Base-by-base conservation (phyloP, 805 yeast species). In the Yarrowia yakushimensis region DNA sequence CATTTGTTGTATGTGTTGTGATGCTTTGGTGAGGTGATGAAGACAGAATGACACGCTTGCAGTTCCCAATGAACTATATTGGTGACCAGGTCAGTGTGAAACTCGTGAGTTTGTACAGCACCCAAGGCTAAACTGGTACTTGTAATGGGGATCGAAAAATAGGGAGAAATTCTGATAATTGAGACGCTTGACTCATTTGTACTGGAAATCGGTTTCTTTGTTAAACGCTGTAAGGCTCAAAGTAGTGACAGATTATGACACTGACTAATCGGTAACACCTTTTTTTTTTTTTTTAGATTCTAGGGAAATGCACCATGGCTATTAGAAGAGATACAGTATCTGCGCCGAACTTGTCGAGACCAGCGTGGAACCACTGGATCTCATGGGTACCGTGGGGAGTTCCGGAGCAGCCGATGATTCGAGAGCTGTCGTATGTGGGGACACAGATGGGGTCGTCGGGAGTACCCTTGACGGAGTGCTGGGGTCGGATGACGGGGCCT, bases 361-460 rank as follows among this genome's bases (percentile, higher is more conserved):
- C 87, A 71, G 96, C 96, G 78, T 85, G 86, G 80, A 92, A 83
- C 97, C 97, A 93, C 86, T 85, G 84, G 68, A 90, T 84, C 71
- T 84, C 86, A 79, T 92, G 98, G 68, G 94, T 86, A 67, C 89
- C 96, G 64, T 91, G 96, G 73, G 96, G 97, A 69, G 89, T 36
- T 73, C 99, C 99, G 68, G 96, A 87, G 81, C 99, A 94, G 67
- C 98, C 99, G 72, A 94, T 92, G 75, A 90, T 93, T 81, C 97
- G 88, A 82, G 84, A 85, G 70, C 89, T 90, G 75, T 91, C 92
- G 77, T 89, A 92, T 63, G 96, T 85, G 74, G 96, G 96, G 64
- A 94, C 85, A 65, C 90, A 69, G 76, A 87, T 86, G 71, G 99
- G 99, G 77, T 93, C 90, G 65, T 82, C 82, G 77, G 90, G 81